phyloP scores from a whole-genome alignment of 768 basidiomycete genomes.

The Phallus indusiatus region DNA sequence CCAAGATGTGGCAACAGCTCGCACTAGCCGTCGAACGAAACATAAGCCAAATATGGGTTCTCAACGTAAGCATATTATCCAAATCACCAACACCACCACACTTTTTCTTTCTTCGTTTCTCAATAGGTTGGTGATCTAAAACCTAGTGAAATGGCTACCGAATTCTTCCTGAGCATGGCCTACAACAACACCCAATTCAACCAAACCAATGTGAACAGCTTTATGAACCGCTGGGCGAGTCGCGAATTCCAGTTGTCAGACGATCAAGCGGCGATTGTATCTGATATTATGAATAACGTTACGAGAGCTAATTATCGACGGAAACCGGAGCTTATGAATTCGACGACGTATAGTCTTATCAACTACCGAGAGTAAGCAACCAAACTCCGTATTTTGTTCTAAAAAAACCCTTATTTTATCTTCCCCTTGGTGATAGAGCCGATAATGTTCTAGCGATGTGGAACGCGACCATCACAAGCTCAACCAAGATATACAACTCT shows the following conservation, averaged over 20 bases:
- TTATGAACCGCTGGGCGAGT: slow-evolving; percentile 49
- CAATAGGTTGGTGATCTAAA: slow-evolving; percentile 52
- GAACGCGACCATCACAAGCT: slow-evolving; percentile 36
- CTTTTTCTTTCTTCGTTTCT: neutral
- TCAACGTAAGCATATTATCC: slow-evolving; percentile 34
- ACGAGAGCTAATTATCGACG: slow-evolving; percentile 48
- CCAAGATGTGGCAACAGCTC: slow-evolving; percentile 63
- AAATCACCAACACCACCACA: too few relatives aligned
- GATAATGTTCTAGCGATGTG: slow-evolving; percentile 45
- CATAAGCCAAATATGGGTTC: slow-evolving; percentile 53
- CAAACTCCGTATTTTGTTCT: neutral
- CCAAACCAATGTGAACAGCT: slow-evolving; percentile 41
- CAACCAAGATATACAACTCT: slow-evolving; percentile 46
- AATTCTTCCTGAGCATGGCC: slow-evolving; percentile 57
- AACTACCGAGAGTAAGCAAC: slow-evolving; percentile 58
- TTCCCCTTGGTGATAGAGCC: slow-evolving; percentile 20
- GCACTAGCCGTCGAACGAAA: slow-evolving; percentile 51
- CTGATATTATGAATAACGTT: slow-evolving; percentile 45
- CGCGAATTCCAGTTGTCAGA: slow-evolving; percentile 49
- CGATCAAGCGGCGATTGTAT: slow-evolving; percentile 32
- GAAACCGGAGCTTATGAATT: slow-evolving; percentile 58
- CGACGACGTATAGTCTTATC: slow-evolving; percentile 50
- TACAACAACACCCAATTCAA: slow-evolving; percentile 53
- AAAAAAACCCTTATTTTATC: too few relatives aligned
- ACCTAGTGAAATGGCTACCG: slow-evolving; percentile 60